Evolutionary conservation across 306 rosid species (phyloP).

Genomic region (Cicer bijugum): DNA sequence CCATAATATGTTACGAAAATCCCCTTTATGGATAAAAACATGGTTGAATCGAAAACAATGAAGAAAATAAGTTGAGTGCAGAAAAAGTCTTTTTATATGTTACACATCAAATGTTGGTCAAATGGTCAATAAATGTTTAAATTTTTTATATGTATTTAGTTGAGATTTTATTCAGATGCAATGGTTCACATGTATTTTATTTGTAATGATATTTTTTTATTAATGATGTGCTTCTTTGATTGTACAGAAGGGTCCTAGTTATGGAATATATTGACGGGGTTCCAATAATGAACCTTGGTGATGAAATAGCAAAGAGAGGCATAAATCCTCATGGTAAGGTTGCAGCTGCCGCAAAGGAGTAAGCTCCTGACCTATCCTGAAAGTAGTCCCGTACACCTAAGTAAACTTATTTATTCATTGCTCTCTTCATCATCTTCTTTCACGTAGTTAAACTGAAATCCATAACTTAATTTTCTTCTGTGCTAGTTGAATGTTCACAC

Average conservation of each 20-base stretch:
- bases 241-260: conserved; percentile 77
- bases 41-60: conserved; percentile 27
- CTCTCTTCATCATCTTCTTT: conserved; percentile 24
- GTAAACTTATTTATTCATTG: conserved; percentile 18
- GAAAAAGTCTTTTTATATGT: neutral
- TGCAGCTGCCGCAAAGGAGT: conserved; percentile 88
- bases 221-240: conserved; percentile 45
- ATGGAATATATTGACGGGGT: conserved; percentile 92
- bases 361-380: conserved; percentile 53
- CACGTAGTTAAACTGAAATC: neutral
- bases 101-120: conserved; percentile 25
- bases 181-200: conserved; percentile 39
- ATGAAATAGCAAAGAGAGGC: conserved; percentile 91
- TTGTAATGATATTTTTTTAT: conserved; percentile 38
- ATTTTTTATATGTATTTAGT: conserved; percentile 8
- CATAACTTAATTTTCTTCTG: no score
- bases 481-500: no score
- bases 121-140: conserved; percentile 16
- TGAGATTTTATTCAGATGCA: conserved; percentile 13
- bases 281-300: conserved; percentile 92
- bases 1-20: neutral
- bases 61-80: conserved; percentile 1
- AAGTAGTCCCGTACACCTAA: conserved; percentile 30
- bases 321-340: conserved; percentile 74
- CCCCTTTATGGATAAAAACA: conserved; percentile 22